These are phyloP conservation scores for Staphylotrichum longicolle DNA, from an alignment of 495 filamentous ascomycete species.

Conservation along the genomic window DNA sequence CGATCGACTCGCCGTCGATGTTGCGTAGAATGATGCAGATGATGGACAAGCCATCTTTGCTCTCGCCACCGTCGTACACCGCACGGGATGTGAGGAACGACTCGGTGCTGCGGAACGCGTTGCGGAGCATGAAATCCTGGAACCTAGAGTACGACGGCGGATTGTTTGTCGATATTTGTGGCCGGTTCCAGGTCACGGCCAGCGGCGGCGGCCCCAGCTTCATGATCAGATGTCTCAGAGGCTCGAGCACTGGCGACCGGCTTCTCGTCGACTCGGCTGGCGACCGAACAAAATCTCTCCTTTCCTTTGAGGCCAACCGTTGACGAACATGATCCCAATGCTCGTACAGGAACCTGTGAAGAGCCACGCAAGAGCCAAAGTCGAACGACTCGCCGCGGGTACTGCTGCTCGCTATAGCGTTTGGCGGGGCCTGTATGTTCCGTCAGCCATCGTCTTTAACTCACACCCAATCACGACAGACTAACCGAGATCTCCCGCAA, in stretches of 20 bases:
- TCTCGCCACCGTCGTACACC: conserved; percentile 67
- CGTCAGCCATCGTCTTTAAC: background rate
- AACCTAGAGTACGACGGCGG: conserved; percentile 63
- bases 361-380: conserved; percentile 62
- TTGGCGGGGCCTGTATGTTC: conserved; percentile 37
- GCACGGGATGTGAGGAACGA: conserved; percentile 58
- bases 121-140: conserved; percentile 67
- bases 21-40: conserved; percentile 65
- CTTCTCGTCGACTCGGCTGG: conserved; percentile 47
- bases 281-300: conserved; percentile 51
- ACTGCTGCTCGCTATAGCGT: conserved; percentile 26
- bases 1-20: conserved; percentile 57
- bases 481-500: conserved; percentile 60
- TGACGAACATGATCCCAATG: conserved; percentile 66
- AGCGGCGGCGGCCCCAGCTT: conserved; percentile 62
- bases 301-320: conserved; percentile 56
- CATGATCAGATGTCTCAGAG: conserved; percentile 55
- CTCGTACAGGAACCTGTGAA: conserved; percentile 66
- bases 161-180: conserved; percentile 55
- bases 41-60: conserved; percentile 62
- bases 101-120: conserved; percentile 60
- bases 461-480: background rate
- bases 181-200: conserved; percentile 62
- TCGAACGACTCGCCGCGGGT: conserved; percentile 56
- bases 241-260: conserved; percentile 50